Percentiles rank a stretch among this genome's conserved stretches.
Evolutionary conservation across 148 eudicot genomes (phyloP).

Genomic region (Nyssa sinensis): DNA sequence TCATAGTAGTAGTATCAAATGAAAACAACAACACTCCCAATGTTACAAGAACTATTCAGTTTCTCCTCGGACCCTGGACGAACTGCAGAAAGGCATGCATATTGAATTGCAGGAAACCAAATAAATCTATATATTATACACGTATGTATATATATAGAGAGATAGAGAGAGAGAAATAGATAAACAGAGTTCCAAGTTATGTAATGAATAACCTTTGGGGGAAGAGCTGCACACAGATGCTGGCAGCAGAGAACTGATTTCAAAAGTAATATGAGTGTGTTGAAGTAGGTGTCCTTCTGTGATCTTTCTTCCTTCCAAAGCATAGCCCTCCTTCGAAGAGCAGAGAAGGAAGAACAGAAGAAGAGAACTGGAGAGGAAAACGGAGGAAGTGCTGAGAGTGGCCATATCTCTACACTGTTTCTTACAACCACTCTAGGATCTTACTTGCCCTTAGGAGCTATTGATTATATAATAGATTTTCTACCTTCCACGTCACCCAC

Average conservation of each 20-base stretch:
- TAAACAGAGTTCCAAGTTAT: neutral
- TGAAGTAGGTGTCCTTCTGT: neutral
- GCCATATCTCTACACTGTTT: slow-evolving; percentile 2
- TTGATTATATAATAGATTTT: neutral
- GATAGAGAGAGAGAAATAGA: slow-evolving; percentile 9
- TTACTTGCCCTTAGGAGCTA: neutral
- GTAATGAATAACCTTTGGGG: slow-evolving; percentile 12
- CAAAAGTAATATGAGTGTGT: slow-evolving; percentile 21
- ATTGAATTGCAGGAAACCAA: too few species aligned
- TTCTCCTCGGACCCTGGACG: too few species aligned
- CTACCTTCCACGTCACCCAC: slow-evolving; percentile 8
- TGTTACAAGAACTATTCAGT: too few species aligned
- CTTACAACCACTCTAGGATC: neutral
- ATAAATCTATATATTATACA: too few species aligned
- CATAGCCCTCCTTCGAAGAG: slow-evolving; percentile 8
- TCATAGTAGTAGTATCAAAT: too few species aligned
- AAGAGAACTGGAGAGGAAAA: slow-evolving; percentile 3
- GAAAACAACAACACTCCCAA: too few species aligned
- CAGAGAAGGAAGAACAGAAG: slow-evolving; percentile 10
- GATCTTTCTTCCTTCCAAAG: slow-evolving; percentile 14
- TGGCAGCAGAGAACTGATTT: slow-evolving; percentile 34
- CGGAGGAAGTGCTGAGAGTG: neutral
- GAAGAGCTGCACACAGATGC: slow-evolving; percentile 28
- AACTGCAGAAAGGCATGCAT: too few species aligned
- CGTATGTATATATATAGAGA: neutral